Evolutionary conservation across 2,329 filamentous ascomycete species (phyloP).

Genomic region (Apiospora phragmitis): DNA sequence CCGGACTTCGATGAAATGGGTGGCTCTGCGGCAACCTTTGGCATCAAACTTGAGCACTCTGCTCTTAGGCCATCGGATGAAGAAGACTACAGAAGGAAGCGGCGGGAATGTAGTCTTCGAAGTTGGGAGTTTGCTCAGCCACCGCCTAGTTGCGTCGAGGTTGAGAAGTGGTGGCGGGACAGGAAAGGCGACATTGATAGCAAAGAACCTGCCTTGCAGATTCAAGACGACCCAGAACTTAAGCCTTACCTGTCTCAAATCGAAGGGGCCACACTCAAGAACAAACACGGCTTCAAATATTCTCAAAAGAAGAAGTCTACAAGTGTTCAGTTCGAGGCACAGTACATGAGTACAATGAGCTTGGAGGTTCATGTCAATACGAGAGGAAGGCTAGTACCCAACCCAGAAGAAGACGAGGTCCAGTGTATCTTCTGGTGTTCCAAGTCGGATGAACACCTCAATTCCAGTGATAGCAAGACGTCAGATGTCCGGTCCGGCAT

Average conservation of each 20-base stretch:
- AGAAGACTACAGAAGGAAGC: constrained; percentile 49
- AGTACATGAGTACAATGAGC: constrained; percentile 97
- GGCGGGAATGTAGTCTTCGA: constrained; percentile 59
- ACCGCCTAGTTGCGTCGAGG: constrained; percentile 71
- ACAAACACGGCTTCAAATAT: constrained; percentile 82
- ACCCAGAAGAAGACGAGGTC: constrained; percentile 88
- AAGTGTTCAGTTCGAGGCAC: constrained; percentile 78
- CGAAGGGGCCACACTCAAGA: constrained; percentile 81
- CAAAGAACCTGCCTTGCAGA: constrained; percentile 21
- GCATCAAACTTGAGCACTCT: constrained; percentile 46
- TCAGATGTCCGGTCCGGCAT: constrained; percentile 66
- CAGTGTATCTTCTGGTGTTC: constrained; percentile 89
- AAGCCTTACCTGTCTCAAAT: constrained; percentile 72
- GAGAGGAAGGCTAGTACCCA: constrained; percentile 75
- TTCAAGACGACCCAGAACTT: constrained; percentile 20
- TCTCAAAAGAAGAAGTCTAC: constrained; percentile 74
- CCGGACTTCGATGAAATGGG: constrained; percentile 73
- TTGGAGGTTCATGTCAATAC: constrained; percentile 91
- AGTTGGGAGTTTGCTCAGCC: constrained; percentile 75
- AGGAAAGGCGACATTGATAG: constrained; percentile 26
- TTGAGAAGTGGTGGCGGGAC: constrained; percentile 65
- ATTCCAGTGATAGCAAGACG: constrained; percentile 45
- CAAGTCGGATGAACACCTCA: constrained; percentile 69
- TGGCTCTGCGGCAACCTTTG: constrained; percentile 55
- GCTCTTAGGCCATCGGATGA: constrained; percentile 54